Percentiles rank a stretch among this genome's conserved stretches.
phyloP scores from a whole-genome alignment of 495 filamentous ascomycete genomes.

The Podospora anserina region DNA sequence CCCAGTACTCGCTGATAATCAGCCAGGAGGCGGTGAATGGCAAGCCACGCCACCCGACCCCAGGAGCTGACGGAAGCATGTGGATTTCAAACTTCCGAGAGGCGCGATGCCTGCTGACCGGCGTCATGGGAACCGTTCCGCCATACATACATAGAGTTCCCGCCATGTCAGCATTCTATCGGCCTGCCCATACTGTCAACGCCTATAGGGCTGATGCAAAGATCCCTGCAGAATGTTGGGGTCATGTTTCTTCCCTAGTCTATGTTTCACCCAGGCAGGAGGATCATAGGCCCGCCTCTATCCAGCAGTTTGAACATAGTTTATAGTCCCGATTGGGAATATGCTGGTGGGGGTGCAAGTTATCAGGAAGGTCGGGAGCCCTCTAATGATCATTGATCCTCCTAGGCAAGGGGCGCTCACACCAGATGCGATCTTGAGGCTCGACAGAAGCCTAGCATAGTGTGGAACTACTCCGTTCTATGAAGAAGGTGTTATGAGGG shows the following conservation, averaged over 20 bases:
- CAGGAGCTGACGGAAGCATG: background rate
- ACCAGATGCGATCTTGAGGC: background rate
- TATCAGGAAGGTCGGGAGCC: background rate
- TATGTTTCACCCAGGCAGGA: background rate
- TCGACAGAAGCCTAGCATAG: background rate
- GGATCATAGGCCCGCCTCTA: background rate
- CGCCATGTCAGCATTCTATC: background rate
- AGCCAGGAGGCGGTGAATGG: background rate
- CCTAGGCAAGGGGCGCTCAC: background rate
- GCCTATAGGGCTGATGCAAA: background rate
- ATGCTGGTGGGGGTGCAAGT: background rate
- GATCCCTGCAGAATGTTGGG: background rate
- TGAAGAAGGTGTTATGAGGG: background rate
- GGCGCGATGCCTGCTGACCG: background rate
- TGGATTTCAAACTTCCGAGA: background rate
- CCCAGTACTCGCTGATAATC: background rate
- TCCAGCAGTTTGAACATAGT: background rate
- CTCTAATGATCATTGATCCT: background rate
- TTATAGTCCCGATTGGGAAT: background rate
- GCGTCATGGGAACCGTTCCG: background rate
- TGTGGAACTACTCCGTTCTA: background rate
- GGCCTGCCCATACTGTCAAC: background rate
- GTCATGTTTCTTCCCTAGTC: background rate
- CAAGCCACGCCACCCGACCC: background rate
- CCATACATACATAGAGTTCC: background rate